Evolutionary conservation across 2,329 filamentous ascomycete genomes (phyloP), one percentile per base, ranked within the genome.

Genomic region (Blumeria graminis): DNA sequence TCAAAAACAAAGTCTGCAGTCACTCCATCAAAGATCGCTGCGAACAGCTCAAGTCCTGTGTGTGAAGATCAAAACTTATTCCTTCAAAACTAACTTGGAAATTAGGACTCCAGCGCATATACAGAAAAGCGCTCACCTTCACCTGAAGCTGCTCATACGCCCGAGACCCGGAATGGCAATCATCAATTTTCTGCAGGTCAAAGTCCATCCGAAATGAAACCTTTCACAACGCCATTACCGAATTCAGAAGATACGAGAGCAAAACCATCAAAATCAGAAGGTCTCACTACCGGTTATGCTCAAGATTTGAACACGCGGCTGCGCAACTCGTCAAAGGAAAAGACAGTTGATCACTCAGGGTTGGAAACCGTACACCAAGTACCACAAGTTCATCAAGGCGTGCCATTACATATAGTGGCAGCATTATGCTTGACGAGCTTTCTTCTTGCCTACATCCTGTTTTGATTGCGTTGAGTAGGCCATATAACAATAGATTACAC

Each of bases 391-490:
- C 55, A 57, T 18, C 62, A 88, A 63, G 90, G 92, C 22, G 90
- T 98, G 3, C 82, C 92, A 0, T 79, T 98, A 54, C 83, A 90
- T 68, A 78, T 90, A 60, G 86, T 86, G 48, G 90, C 92, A 22
- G 73, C 80, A 22, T 72, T 98, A 46, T 95, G 89, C 68, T 73
- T 98, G 64, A 64, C 94, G 61, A 89, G 86, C 73, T 98, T 98
- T 72, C 71, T 98, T 66, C 77, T 96, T 63, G 92, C 88, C 56
- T 98, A 95, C 71, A 79, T 96, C 69, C 88, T 98, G 74, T 98
- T 98, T 71, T 98, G 81, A 75, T 50, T 46, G 22, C 22, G 4
- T 28, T 28, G 22, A 28, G 22, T 28, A 28, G 22, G 22, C 22
- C 22, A 28, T 28, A 28, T 2, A 4, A 28, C 4, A 28, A 28